Evolutionary conservation across 75 land plant genomes (phyloP), one percentile per base, ranked within the genome.

Genomic region (Adiantum capillusveneris): DNA sequence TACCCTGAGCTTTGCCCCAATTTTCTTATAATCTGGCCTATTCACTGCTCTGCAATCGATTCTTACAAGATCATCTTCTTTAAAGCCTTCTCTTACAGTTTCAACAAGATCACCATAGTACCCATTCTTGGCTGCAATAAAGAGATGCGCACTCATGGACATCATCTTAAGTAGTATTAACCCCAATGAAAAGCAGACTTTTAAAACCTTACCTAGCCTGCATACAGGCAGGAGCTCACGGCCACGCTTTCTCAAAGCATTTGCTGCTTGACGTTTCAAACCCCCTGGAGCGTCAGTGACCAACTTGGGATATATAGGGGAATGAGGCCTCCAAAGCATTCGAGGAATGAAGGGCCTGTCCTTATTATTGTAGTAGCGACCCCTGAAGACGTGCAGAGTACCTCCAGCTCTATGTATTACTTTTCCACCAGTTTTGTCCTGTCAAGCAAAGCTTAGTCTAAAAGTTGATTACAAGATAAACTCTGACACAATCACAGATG

Each of bases 391-490:
- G 75, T 85, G 81, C 42, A 85, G 54, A 18, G 75, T 60, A 42
- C 93, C 93, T 42, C 93, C 93, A 51, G 56, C 56, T 65, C 79
- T 64, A 46, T 74, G 66, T 54, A 88, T 88, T 31, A 88, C 65
- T 56, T 82, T 85, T 18, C 93, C 93, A 6, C 83, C 83, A 22
- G 89, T 85, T 71, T 75, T 88, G 56, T 85, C 84, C 93, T 88
- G 71, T 28, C 1, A 73, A 11, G 37, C n/a, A n/a, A n/a, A n/a
- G n/a, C n/a, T n/a, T n/a, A n/a, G n/a, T 22, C 19, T 34, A 63
- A 27, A 42, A 58, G 5, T 9, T 11, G 31, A 24, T n/a, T 44
- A 31, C 19, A 53, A 37, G 30, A 56, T 29, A 2, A 34, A 44
- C 53, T 19, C 29, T 16, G 25, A 17, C 24, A 60, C 5, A 18